These are phyloP conservation scores for Malus asiatica DNA, from an alignment of 306 rosid genomes.

Conservation along the genomic window DNA sequence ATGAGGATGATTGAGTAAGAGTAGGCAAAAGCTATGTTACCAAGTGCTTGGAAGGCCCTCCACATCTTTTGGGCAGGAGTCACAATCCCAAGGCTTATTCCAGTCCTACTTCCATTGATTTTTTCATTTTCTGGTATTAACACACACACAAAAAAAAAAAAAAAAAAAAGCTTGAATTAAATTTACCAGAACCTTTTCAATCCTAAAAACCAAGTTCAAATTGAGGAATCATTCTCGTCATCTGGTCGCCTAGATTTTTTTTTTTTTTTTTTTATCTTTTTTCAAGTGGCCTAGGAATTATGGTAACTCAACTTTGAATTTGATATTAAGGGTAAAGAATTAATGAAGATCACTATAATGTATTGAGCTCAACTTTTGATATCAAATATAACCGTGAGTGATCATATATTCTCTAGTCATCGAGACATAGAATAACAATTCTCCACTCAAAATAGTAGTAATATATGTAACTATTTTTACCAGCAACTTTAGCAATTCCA, in stretches of 20 bases:
- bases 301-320: too few species aligned
- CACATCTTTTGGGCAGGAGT: conserved; percentile 56
- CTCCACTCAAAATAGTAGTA: neutral
- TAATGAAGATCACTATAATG: too few species aligned
- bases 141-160: neutral
- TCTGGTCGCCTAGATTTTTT: too few species aligned
- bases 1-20: conserved; percentile 79
- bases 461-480: neutral
- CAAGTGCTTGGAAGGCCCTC: conserved; percentile 81
- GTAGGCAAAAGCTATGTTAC: conserved; percentile 84
- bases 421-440: too few species aligned
- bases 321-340: too few species aligned
- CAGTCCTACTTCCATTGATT: conserved; percentile 53
- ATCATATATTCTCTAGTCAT: too few species aligned
- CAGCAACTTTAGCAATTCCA: conserved; percentile 16
- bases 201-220: too few species aligned
- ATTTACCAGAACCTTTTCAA: neutral
- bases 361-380: too few species aligned
- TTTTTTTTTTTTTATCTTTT: too few species aligned
- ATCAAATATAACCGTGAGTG: too few species aligned
- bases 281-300: too few species aligned
- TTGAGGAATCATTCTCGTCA: too few species aligned
- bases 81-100: conserved; percentile 47
- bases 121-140: conserved; percentile 30
- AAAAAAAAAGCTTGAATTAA: neutral